Evolutionary conservation across 2,329 filamentous ascomycete genomes (phyloP), one percentile per base, ranked within the genome.

Genomic region (Cytospora piceicola): DNA sequence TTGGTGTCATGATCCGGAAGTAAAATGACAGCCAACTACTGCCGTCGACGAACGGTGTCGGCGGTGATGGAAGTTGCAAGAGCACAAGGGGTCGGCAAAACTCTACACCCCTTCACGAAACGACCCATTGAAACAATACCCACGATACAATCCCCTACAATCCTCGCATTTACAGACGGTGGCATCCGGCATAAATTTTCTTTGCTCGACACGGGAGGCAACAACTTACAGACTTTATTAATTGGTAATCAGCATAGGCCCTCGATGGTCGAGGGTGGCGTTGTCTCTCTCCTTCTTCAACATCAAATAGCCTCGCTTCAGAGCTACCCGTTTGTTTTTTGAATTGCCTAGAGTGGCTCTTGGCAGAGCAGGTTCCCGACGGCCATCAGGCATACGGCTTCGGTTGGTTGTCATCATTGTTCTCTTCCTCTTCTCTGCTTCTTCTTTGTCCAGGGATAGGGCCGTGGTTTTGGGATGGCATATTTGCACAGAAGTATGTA

Each of bases 1-100:
- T 97, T 75, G 90, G 91, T 11, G 82, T 97, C 64, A 88, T 98
- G 72, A 67, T 68, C 27, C 51, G 61, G 39, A 67, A 68, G 58
- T 68, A 58, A 57, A 17, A 55, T 30, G 42, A 17, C 27, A 24
- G 24, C 52, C 11, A 7, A 22, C n/a, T 24, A 49, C 46, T 49
- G 22, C 46, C 46, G 24, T 24, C n/a, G n/a, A 12, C n/a, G n/a
- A 24, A 24, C 42, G 12, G 46, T 20, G 24, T 49, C 22, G n/a
- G 11, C 46, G 46, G 39, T 9, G 39, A 42, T 27, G 29, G 29
- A 17, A 14, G 17, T 49, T 51, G 52, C 24, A 20, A 32, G 8
- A 52, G 51, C 15, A 14, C 12, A 29, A 46, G 36, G n/a, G 34
- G 29, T 49, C 22, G 30, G 4, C 24, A 2, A 46, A 36, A 29